Evolutionary conservation across 139 green algal species (phyloP).

Genomic region (Gonium pectorale): DNA sequence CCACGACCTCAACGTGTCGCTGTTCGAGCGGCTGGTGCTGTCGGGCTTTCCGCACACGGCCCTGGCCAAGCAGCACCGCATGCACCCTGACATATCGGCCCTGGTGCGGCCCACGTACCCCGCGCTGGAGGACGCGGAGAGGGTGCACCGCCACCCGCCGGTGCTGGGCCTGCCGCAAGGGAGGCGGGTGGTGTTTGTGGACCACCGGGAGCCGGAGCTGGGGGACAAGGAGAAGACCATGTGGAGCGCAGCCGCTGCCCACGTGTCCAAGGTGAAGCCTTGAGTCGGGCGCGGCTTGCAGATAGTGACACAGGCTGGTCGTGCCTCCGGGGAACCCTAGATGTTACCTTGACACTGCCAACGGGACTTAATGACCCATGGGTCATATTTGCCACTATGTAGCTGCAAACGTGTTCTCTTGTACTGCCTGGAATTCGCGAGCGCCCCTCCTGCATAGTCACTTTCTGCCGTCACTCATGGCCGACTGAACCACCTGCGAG

Average conservation of each 20-base stretch:
- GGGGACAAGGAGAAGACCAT: slow-evolving; percentile 28
- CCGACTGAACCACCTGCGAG: no score
- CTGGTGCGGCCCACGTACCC: slow-evolving; percentile 58
- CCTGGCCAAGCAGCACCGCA: slow-evolving; percentile 80
- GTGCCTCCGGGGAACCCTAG: no score
- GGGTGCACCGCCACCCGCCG: slow-evolving; percentile 30
- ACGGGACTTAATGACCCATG: no score
- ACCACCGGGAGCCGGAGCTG: slow-evolving; percentile 60
- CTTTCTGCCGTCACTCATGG: no score
- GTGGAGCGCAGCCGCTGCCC: slow-evolving; percentile 21
- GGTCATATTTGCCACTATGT: no score
- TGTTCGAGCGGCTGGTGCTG: slow-evolving; percentile 85
- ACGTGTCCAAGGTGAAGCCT: slow-evolving; percentile 53
- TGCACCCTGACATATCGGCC: slow-evolving; percentile 69
- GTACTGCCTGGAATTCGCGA: no score
- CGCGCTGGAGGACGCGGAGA: slow-evolving; percentile 52
- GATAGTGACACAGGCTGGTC: no score
- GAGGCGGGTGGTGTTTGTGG: slow-evolving; percentile 59
- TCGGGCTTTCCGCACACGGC: slow-evolving; percentile 58
- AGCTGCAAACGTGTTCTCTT: no score
- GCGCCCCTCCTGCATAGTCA: no score
- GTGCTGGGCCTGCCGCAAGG: slow-evolving; percentile 52
- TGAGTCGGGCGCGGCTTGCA: no score
- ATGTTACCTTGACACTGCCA: no score
- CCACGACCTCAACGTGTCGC: slow-evolving; percentile 79